These are phyloP conservation scores for Suhomyces sp. DNA, from an alignment of 805 yeast species.

Conservation along the genomic window DNA sequence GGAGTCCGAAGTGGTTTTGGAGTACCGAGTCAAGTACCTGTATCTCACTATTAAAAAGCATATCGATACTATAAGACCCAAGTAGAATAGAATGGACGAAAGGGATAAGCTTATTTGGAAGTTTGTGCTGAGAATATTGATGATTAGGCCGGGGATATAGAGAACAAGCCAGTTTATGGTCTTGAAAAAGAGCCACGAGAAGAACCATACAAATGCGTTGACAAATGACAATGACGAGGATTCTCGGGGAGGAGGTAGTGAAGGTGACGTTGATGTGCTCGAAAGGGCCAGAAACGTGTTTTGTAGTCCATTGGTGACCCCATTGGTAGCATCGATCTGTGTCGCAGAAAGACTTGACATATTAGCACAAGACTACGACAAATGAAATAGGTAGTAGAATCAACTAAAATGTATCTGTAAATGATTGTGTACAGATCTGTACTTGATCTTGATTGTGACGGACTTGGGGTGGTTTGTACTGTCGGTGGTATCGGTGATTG, in stretches of 20 bases:
- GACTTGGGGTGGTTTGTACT: too few species aligned
- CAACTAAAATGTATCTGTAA: too few species aligned
- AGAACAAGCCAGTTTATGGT: slow-evolving; percentile 16
- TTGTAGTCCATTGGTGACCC: neutral
- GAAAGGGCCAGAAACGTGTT: neutral
- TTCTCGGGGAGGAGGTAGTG: slow-evolving; percentile 12
- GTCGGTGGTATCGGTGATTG: too few species aligned
- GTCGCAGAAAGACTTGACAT: too few species aligned
- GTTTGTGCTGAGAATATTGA: slow-evolving; percentile 38
- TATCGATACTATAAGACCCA: slow-evolving; percentile 27
- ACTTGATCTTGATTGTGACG: too few species aligned
- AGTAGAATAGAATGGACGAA: slow-evolving; percentile 40
- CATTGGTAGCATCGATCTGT: too few species aligned
- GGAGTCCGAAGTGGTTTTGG: slow-evolving; percentile 40
- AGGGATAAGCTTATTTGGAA: slow-evolving; percentile 53
- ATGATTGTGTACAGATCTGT: too few species aligned
- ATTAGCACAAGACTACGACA: too few species aligned
- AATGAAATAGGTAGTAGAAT: too few species aligned
- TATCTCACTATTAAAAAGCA: slow-evolving; percentile 56
- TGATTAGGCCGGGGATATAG: slow-evolving; percentile 15
- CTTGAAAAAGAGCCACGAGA: slow-evolving; percentile 19
- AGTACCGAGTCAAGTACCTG: slow-evolving; percentile 60
- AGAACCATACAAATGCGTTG: slow-evolving; percentile 14
- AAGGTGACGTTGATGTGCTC: neutral
- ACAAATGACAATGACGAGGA: slow-evolving; percentile 13